phyloP scores from a whole-genome alignment of 106 monocot species.

The Dendrobium chrysotoxum region DNA sequence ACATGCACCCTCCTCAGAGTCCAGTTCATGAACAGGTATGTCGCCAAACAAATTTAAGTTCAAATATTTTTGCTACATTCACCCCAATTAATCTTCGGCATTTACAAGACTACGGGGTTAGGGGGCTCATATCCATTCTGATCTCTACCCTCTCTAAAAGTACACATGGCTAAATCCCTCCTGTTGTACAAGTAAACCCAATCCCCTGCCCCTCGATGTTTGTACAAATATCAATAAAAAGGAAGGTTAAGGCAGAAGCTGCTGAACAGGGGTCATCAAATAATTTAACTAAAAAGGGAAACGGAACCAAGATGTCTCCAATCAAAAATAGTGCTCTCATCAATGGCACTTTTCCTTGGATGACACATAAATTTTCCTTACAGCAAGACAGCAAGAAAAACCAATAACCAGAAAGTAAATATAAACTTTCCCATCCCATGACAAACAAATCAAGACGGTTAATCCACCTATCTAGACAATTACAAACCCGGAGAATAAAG shows the following conservation, averaged over 20 bases:
- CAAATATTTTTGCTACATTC: neutral
- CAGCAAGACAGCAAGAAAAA: too few species aligned
- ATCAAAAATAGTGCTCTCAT: neutral
- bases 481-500: too few species aligned
- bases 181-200: neutral
- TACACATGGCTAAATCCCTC: neutral
- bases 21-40: neutral
- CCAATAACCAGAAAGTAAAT: too few species aligned
- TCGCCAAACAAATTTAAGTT: neutral
- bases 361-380: too few species aligned
- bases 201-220: neutral
- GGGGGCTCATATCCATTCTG: neutral
- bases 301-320: neutral
- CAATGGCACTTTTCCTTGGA: too few species aligned
- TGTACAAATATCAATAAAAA: too few species aligned
- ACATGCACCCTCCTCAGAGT: neutral
- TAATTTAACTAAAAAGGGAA: neutral
- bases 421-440: neutral
- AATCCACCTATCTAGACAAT: too few species aligned
- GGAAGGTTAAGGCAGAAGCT: neutral
- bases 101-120: neutral
- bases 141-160: neutral
- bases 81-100: neutral
- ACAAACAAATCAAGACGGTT: neutral
- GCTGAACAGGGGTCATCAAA: neutral